These are phyloP conservation scores for Fusarium chaquense DNA, from an alignment of 2,329 filamentous ascomycete species.

Conservation along the genomic window DNA sequence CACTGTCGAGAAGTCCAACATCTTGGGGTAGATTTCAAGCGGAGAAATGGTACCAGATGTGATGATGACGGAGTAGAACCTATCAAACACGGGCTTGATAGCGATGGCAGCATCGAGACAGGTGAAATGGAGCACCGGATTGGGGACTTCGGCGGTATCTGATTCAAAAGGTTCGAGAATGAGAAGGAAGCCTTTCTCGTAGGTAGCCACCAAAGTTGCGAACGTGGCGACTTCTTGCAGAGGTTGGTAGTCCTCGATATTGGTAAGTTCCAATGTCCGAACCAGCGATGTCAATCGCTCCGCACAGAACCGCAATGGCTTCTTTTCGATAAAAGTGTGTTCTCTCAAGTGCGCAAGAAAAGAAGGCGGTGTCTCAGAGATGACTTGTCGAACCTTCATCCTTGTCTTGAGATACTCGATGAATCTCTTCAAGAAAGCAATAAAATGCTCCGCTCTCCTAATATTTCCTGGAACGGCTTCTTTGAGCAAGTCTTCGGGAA, in stretches of 20 bases:
- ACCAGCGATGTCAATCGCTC: conserved; percentile 95
- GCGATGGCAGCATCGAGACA: conserved; percentile 97
- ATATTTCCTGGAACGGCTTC: conserved; percentile 98
- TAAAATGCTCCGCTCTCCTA: conserved; percentile 92
- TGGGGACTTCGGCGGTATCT: conserved; percentile 93
- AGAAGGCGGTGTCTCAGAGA: conserved; percentile 94
- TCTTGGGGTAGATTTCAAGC: conserved; percentile 98
- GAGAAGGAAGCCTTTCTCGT: conserved; percentile 94
- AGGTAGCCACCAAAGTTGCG: conserved; percentile 94
- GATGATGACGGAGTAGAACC: conserved; percentile 98
- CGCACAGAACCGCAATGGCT: conserved; percentile 92
- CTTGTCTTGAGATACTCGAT: conserved; percentile 98
- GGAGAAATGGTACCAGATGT: conserved; percentile 98
- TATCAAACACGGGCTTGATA: conserved; percentile 96
- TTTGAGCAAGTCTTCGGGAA: conserved; percentile 93
- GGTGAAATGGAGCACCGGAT: conserved; percentile 96
- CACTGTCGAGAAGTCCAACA: conserved; percentile 92
- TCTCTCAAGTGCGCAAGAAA: conserved; percentile 95
- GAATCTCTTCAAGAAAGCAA: conserved; percentile 93
- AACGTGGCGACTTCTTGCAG: conserved; percentile 98
- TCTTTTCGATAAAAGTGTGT: conserved; percentile 97
- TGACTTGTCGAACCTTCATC: conserved; percentile 98
- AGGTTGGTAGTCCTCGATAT: conserved; percentile 97
- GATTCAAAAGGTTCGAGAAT: conserved; percentile 99
- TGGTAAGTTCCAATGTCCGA: conserved; percentile 92